Evolutionary conservation across 345 rosid genomes (phyloP).

Genomic region (Gossypium stocksii): DNA sequence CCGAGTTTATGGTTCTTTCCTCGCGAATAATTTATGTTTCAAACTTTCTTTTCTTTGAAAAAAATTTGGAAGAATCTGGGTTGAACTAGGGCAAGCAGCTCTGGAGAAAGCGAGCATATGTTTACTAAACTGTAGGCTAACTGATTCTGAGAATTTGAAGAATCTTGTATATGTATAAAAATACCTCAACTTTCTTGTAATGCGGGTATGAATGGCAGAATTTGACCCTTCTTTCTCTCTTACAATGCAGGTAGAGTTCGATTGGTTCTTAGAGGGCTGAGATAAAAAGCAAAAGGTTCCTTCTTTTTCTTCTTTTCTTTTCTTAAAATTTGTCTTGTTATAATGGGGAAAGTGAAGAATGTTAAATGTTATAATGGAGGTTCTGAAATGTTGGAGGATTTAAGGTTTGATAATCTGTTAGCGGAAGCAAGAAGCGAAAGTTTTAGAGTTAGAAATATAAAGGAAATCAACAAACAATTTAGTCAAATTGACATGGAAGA

Average conservation of each 20-base stretch:
- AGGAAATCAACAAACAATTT: neutral
- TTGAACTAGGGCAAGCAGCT: conserved; percentile 88
- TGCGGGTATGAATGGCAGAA: too few species aligned
- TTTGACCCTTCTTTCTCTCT: too few species aligned
- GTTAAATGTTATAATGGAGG: neutral
- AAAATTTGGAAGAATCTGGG: conserved; percentile 70
- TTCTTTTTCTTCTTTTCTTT: neutral
- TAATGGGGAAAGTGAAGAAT: neutral
- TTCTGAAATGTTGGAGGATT: neutral
- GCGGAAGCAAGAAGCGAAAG: neutral
- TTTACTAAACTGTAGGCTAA: conserved; percentile 93
- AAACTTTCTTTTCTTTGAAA: neutral
- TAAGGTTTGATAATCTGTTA: neutral
- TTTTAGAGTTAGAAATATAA: conserved; percentile 9
- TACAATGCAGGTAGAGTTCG: neutral
- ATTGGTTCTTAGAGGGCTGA: neutral
- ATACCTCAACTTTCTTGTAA: too few species aligned
- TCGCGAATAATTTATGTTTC: neutral
- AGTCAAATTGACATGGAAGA: conserved; percentile 12
- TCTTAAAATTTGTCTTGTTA: neutral
- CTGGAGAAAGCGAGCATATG: conserved; percentile 89
- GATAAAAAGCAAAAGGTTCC: neutral
- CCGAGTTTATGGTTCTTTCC: neutral
- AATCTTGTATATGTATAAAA: conserved; percentile 49
- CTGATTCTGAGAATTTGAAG: conserved; percentile 90